Conservation (phyloP, 2,329 filamentous ascomycete species). For the Orbilia javanica region DNA sequence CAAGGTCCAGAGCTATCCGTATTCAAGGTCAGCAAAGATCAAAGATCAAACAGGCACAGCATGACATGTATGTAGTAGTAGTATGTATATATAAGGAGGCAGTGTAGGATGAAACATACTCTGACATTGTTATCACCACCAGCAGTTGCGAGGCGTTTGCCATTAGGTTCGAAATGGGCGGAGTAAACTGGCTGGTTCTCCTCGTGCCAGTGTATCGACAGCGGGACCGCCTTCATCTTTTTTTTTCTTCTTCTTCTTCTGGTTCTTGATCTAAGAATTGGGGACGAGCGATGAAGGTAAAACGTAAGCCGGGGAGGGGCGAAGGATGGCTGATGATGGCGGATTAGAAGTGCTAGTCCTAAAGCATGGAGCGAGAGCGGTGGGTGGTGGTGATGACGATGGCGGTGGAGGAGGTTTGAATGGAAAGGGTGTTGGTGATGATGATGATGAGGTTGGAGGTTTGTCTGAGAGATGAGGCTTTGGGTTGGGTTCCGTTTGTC, state of each 20-base stretch:
- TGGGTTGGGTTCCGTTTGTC: neutral
- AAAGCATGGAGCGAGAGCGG: neutral
- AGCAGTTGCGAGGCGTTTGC: slow-evolving; percentile 90
- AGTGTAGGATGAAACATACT: slow-evolving; percentile 69
- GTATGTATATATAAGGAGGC: neutral
- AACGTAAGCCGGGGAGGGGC: too few species aligned
- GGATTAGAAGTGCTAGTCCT: neutral
- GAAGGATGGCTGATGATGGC: too few species aligned
- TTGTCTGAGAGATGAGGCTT: slow-evolving; percentile 16
- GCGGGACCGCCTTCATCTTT: slow-evolving; percentile 90
- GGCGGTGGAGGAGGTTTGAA: neutral
- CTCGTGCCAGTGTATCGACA: slow-evolving; percentile 99
- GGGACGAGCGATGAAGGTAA: neutral
- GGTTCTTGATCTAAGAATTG: neutral
- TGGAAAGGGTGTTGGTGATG: neutral
- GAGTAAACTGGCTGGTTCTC: slow-evolving; percentile 97
- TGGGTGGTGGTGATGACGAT: neutral
- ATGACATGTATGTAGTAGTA: neutral
- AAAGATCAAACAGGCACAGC: slow-evolving; percentile 7
- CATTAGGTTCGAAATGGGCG: slow-evolving; percentile 92
- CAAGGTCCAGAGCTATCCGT: slow-evolving; percentile 84
- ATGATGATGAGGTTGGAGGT: slow-evolving; percentile 55
- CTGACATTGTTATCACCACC: slow-evolving; percentile 97
- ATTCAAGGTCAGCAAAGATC: neutral
- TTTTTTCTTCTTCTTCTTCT: too few species aligned